Evolutionary conservation across 2,329 filamentous ascomycete genomes (phyloP).

Genomic region (Scedosporium minutisporum): DNA sequence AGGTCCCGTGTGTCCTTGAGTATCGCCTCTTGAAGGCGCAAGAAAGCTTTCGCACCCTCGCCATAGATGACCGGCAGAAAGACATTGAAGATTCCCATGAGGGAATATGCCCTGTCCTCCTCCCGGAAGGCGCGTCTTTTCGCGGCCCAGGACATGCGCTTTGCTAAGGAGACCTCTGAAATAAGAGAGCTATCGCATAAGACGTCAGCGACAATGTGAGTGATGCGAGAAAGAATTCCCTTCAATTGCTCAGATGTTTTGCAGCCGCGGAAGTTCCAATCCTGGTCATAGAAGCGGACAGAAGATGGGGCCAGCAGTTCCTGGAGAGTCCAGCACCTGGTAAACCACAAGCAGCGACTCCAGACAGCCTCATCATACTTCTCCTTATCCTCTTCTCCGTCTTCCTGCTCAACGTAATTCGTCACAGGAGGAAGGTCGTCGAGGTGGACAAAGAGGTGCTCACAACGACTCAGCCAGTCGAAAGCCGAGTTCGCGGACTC

Average conservation of each 20-base stretch:
- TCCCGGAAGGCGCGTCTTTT: conserved; percentile 14
- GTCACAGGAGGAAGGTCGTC: conserved; percentile 12
- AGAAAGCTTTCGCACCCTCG: conserved; percentile 20
- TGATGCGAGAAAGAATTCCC: conserved; percentile 11
- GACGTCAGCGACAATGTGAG: conserved; percentile 14
- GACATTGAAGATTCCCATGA: conserved; percentile 18
- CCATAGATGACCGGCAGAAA: conserved; percentile 20
- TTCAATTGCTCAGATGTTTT: conserved; percentile 13
- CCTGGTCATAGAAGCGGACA: conserved; percentile 18
- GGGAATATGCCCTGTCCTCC: conserved; percentile 20
- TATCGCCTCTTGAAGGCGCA: conserved; percentile 24
- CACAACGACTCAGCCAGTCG: conserved; percentile 12
- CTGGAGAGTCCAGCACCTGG: conserved; percentile 19
- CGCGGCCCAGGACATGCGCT: conserved; percentile 19
- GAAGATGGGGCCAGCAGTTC: conserved; percentile 19
- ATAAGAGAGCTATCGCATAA: conserved; percentile 9
- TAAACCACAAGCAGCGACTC: conserved; percentile 13
- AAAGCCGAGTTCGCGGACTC: conserved; percentile 18
- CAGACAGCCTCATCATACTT: background rate
- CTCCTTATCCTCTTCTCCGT: background rate
- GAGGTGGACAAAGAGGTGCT: conserved; percentile 14
- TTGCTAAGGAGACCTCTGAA: conserved; percentile 7
- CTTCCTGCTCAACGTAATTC: background rate
- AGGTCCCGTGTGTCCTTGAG: conserved; percentile 23
- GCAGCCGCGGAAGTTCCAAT: conserved; percentile 17